Evolutionary conservation across 2,329 filamentous ascomycete genomes (phyloP).

Genomic region (Botrytis paeoniae): DNA sequence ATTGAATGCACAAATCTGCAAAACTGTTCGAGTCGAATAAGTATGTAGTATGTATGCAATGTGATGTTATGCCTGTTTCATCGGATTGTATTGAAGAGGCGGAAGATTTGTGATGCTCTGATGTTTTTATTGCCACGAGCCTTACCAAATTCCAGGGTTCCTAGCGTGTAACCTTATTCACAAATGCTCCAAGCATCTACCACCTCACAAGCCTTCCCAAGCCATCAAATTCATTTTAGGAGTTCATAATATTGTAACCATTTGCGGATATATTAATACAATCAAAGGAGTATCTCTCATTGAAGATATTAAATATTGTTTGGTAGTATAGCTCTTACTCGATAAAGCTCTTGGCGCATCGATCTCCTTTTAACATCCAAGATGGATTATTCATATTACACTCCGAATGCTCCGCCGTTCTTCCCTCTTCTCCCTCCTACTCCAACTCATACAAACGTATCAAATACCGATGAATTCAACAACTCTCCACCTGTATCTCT

Average conservation of each 20-base stretch:
- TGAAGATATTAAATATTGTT: neutral
- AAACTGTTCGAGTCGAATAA: neutral
- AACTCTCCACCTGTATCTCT: constrained; percentile 42
- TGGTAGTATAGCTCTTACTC: neutral
- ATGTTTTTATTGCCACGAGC: neutral
- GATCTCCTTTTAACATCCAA: neutral
- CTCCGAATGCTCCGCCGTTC: constrained; percentile 44
- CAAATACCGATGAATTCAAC: constrained; percentile 45
- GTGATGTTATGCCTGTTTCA: neutral
- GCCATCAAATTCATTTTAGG: neutral
- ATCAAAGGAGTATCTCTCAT: neutral
- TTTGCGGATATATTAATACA: neutral
- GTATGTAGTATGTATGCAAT: neutral
- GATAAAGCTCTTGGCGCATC: neutral
- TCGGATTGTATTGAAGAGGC: neutral
- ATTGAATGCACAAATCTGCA: neutral
- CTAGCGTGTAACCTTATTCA: constrained; percentile 1
- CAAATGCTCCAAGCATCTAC: neutral
- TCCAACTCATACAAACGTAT: constrained; percentile 39
- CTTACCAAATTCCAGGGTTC: neutral
- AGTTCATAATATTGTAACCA: neutral
- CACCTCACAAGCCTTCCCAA: neutral
- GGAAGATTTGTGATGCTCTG: neutral
- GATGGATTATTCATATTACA: constrained; percentile 59
- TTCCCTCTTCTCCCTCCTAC: constrained; percentile 46